Evolutionary conservation across 2,329 filamentous ascomycete genomes (phyloP), one percentile per base, ranked within the genome.

Genomic region (Verticillium zaregamsianum): DNA sequence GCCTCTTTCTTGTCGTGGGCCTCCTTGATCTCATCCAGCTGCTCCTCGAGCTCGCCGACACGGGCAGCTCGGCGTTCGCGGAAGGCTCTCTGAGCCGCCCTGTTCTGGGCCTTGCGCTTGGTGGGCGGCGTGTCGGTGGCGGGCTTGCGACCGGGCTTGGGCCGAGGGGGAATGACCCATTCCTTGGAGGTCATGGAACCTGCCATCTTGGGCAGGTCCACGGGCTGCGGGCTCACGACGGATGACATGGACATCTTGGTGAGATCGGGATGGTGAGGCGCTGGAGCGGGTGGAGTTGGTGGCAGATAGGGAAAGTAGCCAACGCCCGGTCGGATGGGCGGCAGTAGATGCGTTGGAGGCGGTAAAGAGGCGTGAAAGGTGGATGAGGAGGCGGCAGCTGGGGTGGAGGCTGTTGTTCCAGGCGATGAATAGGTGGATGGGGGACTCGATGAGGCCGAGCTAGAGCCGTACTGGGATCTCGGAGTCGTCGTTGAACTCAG

Each of bases 71-170:
- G 86, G 62, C 94, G 84, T 76, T 97, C 93, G 37, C 94, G 86
- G 76, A 98, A 98, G 1, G 91, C 92, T 62, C 94, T 83, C 78
- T 98, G 94, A 3, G 94, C 94, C 56, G 92, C 91, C 63, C 95
- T 86, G 75, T 98, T 98, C 78, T 98, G 95, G 1, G 92, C 91
- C 80, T 97, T 96, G 67, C 95, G 87, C 79, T 96, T 96, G 54
- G 93, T 96, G 2, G 91, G 91, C 15, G 93, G 93, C 59, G 93
- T 96, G 72, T 97, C 93, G 39, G 92, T 96, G 56, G 92, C 92
- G 3, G 94, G 93, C 82, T 98, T 98, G 68, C 94, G 88, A 57
- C 94, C 94, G 25, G 95, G 94, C 81, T 93, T 94, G 56, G 91
- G 91, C 64, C 91, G 85, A 32, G 91, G 91, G 28, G 91, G 91